These are phyloP conservation scores for Solanum paucissectum DNA, from an alignment of 257 asterid genomes.

Conservation along the genomic window DNA sequence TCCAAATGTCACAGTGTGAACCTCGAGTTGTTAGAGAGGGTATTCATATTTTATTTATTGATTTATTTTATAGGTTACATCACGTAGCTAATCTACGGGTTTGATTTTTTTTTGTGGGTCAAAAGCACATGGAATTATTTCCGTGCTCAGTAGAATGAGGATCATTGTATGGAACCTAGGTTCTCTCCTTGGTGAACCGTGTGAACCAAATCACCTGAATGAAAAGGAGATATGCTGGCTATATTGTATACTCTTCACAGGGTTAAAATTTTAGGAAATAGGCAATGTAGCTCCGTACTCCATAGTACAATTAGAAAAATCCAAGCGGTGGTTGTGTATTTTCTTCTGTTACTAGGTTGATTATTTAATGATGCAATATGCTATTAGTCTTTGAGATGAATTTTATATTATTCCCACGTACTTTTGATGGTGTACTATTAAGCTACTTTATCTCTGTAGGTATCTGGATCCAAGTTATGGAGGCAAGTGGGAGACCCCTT, in stretches of 20 bases:
- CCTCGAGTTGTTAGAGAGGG: not conserved
- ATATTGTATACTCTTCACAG: no score
- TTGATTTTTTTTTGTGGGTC: no score
- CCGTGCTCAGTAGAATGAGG: no score
- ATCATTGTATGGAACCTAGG: no score
- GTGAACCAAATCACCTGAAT: no score
- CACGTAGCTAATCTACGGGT: no score
- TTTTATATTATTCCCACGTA: not conserved
- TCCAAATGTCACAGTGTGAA: not conserved
- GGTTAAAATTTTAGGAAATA: not conserved
- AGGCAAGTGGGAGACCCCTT: conserved; percentile 91
- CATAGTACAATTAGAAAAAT: not conserved
- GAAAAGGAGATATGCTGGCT: no score
- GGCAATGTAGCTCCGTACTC: not conserved
- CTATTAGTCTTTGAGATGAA: not conserved
- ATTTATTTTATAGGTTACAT: no score
- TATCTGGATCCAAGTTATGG: conserved; percentile 86
- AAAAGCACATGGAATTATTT: no score
- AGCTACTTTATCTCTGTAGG: conserved; percentile 20
- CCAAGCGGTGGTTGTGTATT: not conserved
- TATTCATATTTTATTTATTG: not conserved
- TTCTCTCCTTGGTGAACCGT: no score
- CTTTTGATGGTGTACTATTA: not conserved
- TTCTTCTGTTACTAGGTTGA: not conserved
- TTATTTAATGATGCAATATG: not conserved